Conservation (phyloP, 2,329 filamentous ascomycete genomes). For the Calycina herbarum region DNA sequence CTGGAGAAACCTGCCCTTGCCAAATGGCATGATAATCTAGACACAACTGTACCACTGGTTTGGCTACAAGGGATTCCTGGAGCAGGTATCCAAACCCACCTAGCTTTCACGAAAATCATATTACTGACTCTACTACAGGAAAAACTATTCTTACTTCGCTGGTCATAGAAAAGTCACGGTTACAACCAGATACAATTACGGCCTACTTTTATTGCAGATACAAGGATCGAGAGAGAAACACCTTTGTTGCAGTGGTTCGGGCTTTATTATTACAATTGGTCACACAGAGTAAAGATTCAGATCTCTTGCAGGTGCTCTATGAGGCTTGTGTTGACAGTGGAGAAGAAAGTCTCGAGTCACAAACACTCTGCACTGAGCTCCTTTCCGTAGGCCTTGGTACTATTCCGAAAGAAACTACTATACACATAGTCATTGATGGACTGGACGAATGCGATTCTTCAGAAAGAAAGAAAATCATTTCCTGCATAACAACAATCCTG, state of each 20-base stretch:
- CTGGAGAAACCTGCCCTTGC: slow-evolving; percentile 27
- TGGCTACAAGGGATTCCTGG: slow-evolving; percentile 45
- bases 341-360: slow-evolving; percentile 33
- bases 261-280: slow-evolving; percentile 41
- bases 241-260: slow-evolving; percentile 38
- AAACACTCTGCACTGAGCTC: slow-evolving; percentile 35
- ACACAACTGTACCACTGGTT: slow-evolving; percentile 32
- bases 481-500: slow-evolving; percentile 33
- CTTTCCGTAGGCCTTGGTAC: slow-evolving; percentile 32
- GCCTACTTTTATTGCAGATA: slow-evolving; percentile 45
- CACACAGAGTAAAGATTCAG: slow-evolving; percentile 25
- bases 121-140: slow-evolving; percentile 28
- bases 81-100: slow-evolving; percentile 36
- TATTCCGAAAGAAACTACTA: too few species aligned
- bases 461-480: slow-evolving; percentile 37
- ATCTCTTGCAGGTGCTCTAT: slow-evolving; percentile 38
- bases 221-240: slow-evolving; percentile 36
- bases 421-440: slow-evolving; percentile 43
- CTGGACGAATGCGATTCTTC: slow-evolving; percentile 42
- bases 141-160: slow-evolving; percentile 45
- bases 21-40: slow-evolving; percentile 22
- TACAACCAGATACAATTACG: slow-evolving; percentile 21
- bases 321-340: slow-evolving; percentile 38
- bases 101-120: too few species aligned
- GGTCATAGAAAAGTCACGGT: slow-evolving; percentile 38